These are phyloP conservation scores for Starmerella khaoyaiensis DNA, from an alignment of 805 yeast species.

Conservation along the genomic window DNA sequence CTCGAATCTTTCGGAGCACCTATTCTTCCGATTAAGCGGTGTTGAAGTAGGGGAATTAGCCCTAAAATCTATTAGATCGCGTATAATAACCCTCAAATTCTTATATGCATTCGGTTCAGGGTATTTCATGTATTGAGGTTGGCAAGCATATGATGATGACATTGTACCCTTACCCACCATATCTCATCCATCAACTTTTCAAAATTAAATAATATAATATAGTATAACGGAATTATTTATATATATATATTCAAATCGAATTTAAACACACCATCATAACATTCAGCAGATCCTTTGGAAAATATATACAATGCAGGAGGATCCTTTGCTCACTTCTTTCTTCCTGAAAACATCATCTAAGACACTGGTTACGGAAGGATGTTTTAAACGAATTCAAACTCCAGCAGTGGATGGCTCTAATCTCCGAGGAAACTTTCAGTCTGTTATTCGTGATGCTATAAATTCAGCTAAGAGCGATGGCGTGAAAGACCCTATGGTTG, in stretches of 20 bases:
- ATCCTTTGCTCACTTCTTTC: too few relatives aligned
- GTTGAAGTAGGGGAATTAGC: too few relatives aligned
- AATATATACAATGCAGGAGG: not conserved
- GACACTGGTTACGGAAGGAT: conserved; percentile 5
- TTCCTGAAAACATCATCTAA: conserved; percentile 1
- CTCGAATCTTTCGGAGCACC: too few relatives aligned
- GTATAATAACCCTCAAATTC: too few relatives aligned
- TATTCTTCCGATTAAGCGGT: too few relatives aligned
- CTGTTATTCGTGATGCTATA: conserved; percentile 1
- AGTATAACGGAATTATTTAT: not conserved
- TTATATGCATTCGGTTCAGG: too few relatives aligned
- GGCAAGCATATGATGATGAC: too few relatives aligned
- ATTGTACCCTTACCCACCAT: too few relatives aligned
- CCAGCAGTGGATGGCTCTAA: conserved; percentile 12
- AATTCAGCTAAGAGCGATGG: conserved; percentile 7
- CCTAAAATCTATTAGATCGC: too few relatives aligned
- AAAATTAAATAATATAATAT: not conserved
- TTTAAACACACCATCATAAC: not conserved
- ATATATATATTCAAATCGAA: not conserved
- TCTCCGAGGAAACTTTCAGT: conserved; percentile 6
- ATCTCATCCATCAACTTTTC: not conserved
- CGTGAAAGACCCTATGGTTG: conserved; percentile 10
- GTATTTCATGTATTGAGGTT: too few relatives aligned
- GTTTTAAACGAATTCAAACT: conserved; percentile 4
- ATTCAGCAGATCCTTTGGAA: not conserved